Conservation (phyloP, 2,329 filamentous ascomycete genomes). For the Trichoderma gracile region DNA sequence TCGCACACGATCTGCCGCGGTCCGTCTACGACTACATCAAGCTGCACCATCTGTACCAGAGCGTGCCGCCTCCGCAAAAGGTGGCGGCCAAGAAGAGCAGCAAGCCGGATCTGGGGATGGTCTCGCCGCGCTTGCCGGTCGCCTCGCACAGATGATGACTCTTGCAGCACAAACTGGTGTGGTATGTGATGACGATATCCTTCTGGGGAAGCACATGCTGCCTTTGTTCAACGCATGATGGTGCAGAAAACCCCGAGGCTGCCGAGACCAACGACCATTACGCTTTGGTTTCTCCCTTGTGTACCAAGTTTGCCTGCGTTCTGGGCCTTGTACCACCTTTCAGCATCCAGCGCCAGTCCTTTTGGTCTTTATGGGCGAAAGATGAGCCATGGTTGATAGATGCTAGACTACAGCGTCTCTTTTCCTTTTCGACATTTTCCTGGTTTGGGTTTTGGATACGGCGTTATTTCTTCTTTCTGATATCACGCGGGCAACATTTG, state of each 20-base stretch:
- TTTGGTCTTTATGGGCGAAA: not conserved
- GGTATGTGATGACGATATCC: too few species aligned
- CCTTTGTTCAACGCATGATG: too few species aligned
- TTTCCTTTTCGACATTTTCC: not conserved
- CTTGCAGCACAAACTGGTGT: not conserved
- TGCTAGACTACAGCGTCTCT: conserved; percentile 8
- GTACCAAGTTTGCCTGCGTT: not conserved
- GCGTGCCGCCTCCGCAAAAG: conserved; percentile 32
- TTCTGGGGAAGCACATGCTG: too few species aligned
- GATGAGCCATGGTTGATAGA: conserved; percentile 11
- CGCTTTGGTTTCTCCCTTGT: not conserved
- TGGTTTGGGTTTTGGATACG: not conserved
- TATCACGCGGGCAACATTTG: conserved; percentile 3
- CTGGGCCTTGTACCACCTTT: conserved; percentile 4
- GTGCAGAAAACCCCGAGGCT: not conserved
- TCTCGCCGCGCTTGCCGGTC: conserved; percentile 18
- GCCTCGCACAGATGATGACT: conserved; percentile 20
- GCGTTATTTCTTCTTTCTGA: not conserved
- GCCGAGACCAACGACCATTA: not conserved
- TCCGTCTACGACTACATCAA: conserved; percentile 72
- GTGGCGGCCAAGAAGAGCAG: conserved; percentile 17
- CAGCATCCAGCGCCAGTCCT: conserved; percentile 2
- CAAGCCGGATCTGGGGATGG: conserved; percentile 10
- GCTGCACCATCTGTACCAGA: conserved; percentile 61
- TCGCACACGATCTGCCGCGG: conserved; percentile 69